Evolutionary conservation across 2,329 filamentous ascomycete genomes (phyloP), one percentile per base, ranked within the genome.

Genomic region (Trichoderma sp.): DNA sequence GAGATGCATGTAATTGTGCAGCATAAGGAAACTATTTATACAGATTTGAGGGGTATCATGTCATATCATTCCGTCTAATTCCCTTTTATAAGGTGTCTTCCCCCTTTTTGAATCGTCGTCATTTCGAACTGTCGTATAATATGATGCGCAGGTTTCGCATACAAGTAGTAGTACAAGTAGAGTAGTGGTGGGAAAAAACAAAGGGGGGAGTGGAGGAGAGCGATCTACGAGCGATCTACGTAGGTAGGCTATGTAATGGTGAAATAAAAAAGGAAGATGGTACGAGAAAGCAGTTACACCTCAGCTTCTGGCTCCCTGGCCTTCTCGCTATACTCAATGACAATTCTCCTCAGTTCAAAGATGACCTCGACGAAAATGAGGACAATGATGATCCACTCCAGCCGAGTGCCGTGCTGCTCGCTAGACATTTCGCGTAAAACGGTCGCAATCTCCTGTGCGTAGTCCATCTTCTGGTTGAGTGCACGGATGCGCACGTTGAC

Each of bases 381-480:
- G 2, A 92, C 84, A 75, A 99, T 98, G 78, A 99, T 98, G 75
- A 96, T 96, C 91, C 93, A 95, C 81, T 98, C 96, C 13, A 99
- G 84, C 68, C 93, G 86, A 35, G 94, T 88, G 19, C 93, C 92
- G 77, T 98, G 94, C 78, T 93, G 93, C 83, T 98, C 94, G 77
- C 92, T 96, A 68, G 96, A 85, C 77, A 94, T 90, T 79, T 97
- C 93, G 69, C 96, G 86, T 71, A 98, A 82, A 19, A 98, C 94
- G 64, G 86, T 92, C 7, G 96, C 94, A 78, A 97, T 97, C 79
- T 98, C 95, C 76, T 96, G 92, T 0, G 95, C 96, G 78, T 99
- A 98, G 76, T 97, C 95, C 88, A 99, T 96, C 83, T 97, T 97
- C 82, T 97, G 93, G 79, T 99, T 99, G 74, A 98, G 82, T 21